A percentile compares a stretch with the other conserved stretches of the same genome.
phyloP scores from a whole-genome alignment of 2,329 filamentous ascomycete species.

The Aspergillus vadensis region DNA sequence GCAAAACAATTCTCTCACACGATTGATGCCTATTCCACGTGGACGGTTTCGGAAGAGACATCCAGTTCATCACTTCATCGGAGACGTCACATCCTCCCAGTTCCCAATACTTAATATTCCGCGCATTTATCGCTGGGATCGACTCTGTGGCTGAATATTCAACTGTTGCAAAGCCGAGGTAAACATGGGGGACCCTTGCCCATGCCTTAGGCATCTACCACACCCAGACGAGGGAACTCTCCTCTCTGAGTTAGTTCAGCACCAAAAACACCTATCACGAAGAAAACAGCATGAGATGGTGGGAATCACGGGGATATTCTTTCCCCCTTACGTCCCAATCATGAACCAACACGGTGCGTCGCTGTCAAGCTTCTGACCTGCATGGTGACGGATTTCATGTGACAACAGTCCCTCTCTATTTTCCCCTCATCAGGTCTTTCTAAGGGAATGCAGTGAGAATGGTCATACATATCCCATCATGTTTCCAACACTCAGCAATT shows the following conservation, averaged over 20 bases:
- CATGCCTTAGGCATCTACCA: not conserved
- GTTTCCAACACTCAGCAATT: not conserved
- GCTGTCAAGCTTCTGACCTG: slow-evolving; percentile 1
- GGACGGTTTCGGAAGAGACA: not conserved
- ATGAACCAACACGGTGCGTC: not conserved
- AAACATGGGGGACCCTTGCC: not conserved
- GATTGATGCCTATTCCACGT: not conserved
- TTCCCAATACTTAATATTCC: not conserved
- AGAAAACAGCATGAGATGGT: not conserved
- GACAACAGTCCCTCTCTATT: not conserved
- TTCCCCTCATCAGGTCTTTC: not conserved
- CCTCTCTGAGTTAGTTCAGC: not conserved
- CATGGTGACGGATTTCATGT: not conserved
- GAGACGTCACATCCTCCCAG: not conserved
- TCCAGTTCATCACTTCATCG: not conserved
- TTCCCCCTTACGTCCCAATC: not conserved
- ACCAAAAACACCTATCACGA: not conserved
- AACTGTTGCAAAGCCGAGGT: too few species aligned
- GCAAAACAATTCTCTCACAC: not conserved
- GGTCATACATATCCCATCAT: not conserved
- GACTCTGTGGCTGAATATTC: not conserved
- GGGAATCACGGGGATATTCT: not conserved
- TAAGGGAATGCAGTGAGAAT: too few species aligned
- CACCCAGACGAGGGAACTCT: not conserved
- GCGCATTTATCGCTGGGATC: not conserved